Evolutionary conservation across 306 rosid genomes (phyloP).

Genomic region (Ormosia emarginata): DNA sequence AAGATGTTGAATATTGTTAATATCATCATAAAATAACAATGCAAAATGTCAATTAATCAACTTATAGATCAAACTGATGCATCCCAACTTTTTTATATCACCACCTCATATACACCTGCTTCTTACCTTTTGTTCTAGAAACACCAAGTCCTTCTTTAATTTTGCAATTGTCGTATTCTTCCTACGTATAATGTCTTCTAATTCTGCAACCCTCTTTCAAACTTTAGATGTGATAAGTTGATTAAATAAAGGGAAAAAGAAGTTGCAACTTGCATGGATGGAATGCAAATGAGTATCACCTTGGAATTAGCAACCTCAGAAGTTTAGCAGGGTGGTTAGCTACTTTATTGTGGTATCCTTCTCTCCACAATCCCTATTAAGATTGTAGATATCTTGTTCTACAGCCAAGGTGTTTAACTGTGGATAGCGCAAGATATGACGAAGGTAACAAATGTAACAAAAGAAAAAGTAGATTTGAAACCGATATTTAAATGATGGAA

Average conservation of each 20-base stretch:
- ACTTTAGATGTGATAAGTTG: not conserved
- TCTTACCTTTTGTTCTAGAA: conserved; percentile 80
- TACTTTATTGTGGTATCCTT: conserved; percentile 69
- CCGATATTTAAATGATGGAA: not conserved
- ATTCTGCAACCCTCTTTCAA: conserved; percentile 61
- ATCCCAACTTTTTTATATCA: not conserved
- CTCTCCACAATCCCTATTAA: conserved; percentile 71
- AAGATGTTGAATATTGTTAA: no score
- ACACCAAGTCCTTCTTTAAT: conserved; percentile 73
- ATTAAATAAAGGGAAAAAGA: not conserved
- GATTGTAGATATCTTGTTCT: conserved; percentile 65
- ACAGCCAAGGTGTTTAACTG: conserved; percentile 62
- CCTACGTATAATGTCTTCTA: conserved; percentile 72
- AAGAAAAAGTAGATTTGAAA: not conserved
- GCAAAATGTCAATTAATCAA: not conserved
- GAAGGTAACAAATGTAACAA: not conserved
- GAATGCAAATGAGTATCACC: conserved; percentile 36
- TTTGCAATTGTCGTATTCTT: conserved; percentile 65
- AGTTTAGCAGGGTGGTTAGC: conserved; percentile 48
- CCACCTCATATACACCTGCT: not conserved
- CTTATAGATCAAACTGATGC: not conserved
- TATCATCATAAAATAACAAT: not conserved
- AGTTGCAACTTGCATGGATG: not conserved
- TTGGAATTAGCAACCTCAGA: conserved; percentile 52
- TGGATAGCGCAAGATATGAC: not conserved